Evolutionary conservation across 1,284 basidiomycete genomes (phyloP), one percentile per base, ranked within the genome.

Genomic region (Rhodotorula sp.): DNA sequence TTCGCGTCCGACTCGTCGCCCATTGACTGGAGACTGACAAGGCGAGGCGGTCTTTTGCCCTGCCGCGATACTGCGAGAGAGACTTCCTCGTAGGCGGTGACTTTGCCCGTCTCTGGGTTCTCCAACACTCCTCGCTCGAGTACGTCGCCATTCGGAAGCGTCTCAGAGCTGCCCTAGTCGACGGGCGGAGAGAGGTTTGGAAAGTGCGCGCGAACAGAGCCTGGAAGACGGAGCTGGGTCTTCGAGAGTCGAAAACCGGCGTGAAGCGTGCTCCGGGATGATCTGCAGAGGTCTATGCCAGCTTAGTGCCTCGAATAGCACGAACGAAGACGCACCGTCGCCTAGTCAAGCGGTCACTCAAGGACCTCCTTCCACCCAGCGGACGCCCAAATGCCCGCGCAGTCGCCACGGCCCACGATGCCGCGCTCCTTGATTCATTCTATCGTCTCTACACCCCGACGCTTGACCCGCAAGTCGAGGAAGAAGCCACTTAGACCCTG

Each of bases 61-160:
- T 24, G 34, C 2, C n/a, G n/a, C n/a, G n/a, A n/a, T n/a, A n/a
- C n/a, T n/a, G 36, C 10, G 55, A 64, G 48, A 20, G 61, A 70
- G 32, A 67, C 54, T 32, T 70, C 68, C 47, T 70, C 68, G 47
- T 70, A 70, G 2, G 46, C 58, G 27, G 55, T 44, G 13, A 46
- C 30, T 7, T 32, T 24, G 32, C 65, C 56, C 39, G 53, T 46
- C 15, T 55, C 56, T 6, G 62, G 60, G 6, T 62, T 60, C 1
- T 48, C 15, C 65, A 70, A 64, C 30, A 47, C 55, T 9, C 68
- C 68, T 2, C 19, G 53, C 32, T 70, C 68, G 22, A 70, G 65
- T 9, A 70, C 68, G 46, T 63, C 61, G 48, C 65, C 65, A 58
- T 64, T 64, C 6, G 57, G 39, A 9, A 70, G 65, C n/a, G 59